A percentile compares a stretch with the other conserved stretches of the same genome.
Conservation (phyloP, 495 filamentous ascomycete genomes). For the Copromyces sp. region DNA sequence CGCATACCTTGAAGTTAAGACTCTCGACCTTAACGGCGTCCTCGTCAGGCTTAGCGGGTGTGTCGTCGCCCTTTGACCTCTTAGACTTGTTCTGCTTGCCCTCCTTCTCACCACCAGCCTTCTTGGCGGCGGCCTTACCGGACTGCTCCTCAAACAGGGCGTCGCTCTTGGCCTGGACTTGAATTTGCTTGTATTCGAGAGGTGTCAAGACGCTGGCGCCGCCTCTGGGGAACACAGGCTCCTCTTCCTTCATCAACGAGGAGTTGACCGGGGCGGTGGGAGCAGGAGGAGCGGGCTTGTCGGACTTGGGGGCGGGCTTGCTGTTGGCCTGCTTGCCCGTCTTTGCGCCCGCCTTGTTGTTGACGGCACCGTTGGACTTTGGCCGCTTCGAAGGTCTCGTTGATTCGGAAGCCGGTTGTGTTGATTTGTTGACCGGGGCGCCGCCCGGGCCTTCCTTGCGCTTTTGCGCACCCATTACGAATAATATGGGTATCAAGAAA, state of each 20-base stretch:
- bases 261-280: constrained; percentile 11
- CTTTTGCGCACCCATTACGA: constrained; percentile 35
- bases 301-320: constrained; percentile 6
- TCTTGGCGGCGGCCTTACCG: constrained; percentile 29
- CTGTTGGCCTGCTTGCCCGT: constrained; percentile 12
- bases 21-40: constrained; percentile 66
- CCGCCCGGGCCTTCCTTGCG: constrained; percentile 37
- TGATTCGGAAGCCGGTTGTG: constrained; percentile 21
- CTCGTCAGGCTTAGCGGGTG: constrained; percentile 33
- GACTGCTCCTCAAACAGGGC: constrained; percentile 82
- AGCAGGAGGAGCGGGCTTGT: constrained; percentile 15
- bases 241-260: constrained; percentile 55
- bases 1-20: constrained; percentile 74
- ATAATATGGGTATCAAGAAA: neutral
- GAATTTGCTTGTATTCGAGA: constrained; percentile 91
- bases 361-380: constrained; percentile 28
- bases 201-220: constrained; percentile 86
- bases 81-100: constrained; percentile 41
- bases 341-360: constrained; percentile 11
- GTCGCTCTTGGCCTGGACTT: constrained; percentile 84
- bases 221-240: constrained; percentile 82
- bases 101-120: constrained; percentile 32
- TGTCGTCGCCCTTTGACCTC: constrained; percentile 45
- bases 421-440: constrained; percentile 27
- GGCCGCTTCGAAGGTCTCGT: constrained; percentile 33